phyloP scores from a whole-genome alignment of 495 filamentous ascomycete genomes.

The Apiosordaria backusii region DNA sequence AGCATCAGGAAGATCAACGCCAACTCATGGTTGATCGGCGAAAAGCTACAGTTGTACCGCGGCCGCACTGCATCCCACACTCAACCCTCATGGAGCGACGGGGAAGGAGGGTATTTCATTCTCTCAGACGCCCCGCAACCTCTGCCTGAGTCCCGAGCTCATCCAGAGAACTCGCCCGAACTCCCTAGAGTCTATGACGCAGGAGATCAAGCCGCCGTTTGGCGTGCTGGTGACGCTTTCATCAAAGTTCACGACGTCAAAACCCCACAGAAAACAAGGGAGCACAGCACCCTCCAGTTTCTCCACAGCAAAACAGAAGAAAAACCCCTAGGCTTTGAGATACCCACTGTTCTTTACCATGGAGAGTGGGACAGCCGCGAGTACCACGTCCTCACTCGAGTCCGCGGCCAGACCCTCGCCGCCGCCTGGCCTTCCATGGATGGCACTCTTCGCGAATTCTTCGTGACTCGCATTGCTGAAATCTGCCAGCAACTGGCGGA shows the following conservation, averaged over 20 bases:
- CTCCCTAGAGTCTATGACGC: conserved; percentile 10
- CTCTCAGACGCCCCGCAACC: conserved; percentile 11
- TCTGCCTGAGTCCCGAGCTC: not conserved
- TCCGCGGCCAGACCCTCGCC: conserved; percentile 6
- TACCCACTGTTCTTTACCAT: conserved; percentile 14
- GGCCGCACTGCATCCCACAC: not conserved
- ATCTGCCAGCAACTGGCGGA: conserved; percentile 6
- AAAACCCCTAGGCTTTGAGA: conserved; percentile 6
- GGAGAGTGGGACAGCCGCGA: conserved; percentile 12
- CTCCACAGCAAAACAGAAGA: conserved; percentile 6
- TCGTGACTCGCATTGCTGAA: conserved; percentile 8
- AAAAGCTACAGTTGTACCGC: conserved; percentile 12
- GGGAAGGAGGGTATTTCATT: conserved; percentile 12
- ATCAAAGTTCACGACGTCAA: conserved; percentile 11
- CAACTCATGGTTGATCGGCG: conserved; percentile 17
- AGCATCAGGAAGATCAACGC: conserved; percentile 6
- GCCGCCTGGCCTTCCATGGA: conserved; percentile 17
- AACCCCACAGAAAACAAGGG: not conserved
- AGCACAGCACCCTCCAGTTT: conserved; percentile 19
- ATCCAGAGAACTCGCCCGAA: not conserved
- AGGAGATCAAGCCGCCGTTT: conserved; percentile 15
- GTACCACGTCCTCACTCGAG: conserved; percentile 11
- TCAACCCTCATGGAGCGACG: conserved; percentile 18
- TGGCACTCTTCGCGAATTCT: conserved; percentile 8
- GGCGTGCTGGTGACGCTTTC: conserved; percentile 19